Base-by-base conservation (phyloP, 2,329 filamentous ascomycete genomes). In the Lachnellula arida region DNA sequence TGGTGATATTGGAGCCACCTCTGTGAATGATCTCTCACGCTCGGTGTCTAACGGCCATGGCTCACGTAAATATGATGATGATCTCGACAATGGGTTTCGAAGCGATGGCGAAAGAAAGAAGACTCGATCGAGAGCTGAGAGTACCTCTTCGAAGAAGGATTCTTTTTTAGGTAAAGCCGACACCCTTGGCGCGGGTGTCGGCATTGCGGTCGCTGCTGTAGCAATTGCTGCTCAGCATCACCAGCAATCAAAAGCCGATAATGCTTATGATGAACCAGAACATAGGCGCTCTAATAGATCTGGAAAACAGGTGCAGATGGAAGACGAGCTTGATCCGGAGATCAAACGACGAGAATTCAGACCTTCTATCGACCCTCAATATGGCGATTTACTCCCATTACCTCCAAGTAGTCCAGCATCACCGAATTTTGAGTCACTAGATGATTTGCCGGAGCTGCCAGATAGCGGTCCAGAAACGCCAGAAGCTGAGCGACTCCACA, bases 161-260 rank as follows among this genome's bases (percentile, higher is more conserved):
- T 82, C 82, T 86, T 86, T 86, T 85, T 85, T 86, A 86, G 84
- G 73, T 86, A 82, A 81, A 78, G 81, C 84, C 82, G 82, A 76
- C 79, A 86, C 78, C 79, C 76, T 80, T 82, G 82, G 82, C 82
- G 81, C 79, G 77, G 82, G 82, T 86, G 83, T 75, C 82, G 83
- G 84, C 80, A 70, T 80, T 72, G 77, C 75, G 75, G 76, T 77
- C 72, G 76, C 74, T 69, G 76, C 72, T 61, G 61, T 61, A 60
- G 66, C 67, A 60, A 63, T 67, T 63, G 62, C 64, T 67, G 64
- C 66, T 65, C 68, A 68, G 63, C 66, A 66, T 37, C 64, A 66
- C 59, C 64, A 62, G 63, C 67, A 68, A 65, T 61, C 63, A 62
- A 67, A 68, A 63, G 69, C 68, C 69, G 63, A 59, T 60, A 62